Evolutionary conservation across 75 land plant genomes (phyloP), one percentile per base, ranked within the genome.

Genomic region (Isoetes taiwanensis): DNA sequence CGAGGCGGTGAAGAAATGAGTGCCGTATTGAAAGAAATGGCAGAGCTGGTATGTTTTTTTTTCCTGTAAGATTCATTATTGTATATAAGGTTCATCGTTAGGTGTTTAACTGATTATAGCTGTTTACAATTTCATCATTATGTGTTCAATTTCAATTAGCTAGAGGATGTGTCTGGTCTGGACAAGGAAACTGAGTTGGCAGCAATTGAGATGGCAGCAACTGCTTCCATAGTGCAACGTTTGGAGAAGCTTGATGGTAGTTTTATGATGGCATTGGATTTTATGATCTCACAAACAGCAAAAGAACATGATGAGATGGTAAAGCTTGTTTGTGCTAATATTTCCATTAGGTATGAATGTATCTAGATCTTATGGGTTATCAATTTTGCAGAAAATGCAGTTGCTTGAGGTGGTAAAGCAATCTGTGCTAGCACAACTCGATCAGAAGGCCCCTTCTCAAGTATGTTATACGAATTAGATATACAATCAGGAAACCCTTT

Each of bases 211-310:
- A 63, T 93, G 64, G 95, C 75, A 54, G 98, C 98, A 5, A 80
- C 82, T 50, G 98, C 91, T 10, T 86, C 80, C 3, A 78, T 93
- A 17, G 93, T 86, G 28, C 80, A 84, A 69, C 79, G 85, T 65
- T 80, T 93, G 21, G 98, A 93, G 27, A 63, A 77, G 62, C 80
- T 93, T 71, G 98, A 93, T 60, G 57, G 78, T 4, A 86, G 98
- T 34, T 93, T 93, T 66, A 77, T 93, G 67, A 78, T 81, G 79
- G 98, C 98, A 35, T 60, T 93, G 1, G 98, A 93, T 62, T 93
- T 73, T 65, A 93, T 93, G 98, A 79, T 87, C 31, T 62, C 67
- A 57, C 55, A 71, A 33, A 82, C 95, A 32, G 82, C 75, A 28
- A 68, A 72, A 43, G 88, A 87, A 24, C 30, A 69, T 23, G 85